Evolutionary conservation across 1,284 basidiomycete genomes (phyloP), one percentile per base, ranked within the genome.

Genomic region (Rhodotorula sp.): DNA sequence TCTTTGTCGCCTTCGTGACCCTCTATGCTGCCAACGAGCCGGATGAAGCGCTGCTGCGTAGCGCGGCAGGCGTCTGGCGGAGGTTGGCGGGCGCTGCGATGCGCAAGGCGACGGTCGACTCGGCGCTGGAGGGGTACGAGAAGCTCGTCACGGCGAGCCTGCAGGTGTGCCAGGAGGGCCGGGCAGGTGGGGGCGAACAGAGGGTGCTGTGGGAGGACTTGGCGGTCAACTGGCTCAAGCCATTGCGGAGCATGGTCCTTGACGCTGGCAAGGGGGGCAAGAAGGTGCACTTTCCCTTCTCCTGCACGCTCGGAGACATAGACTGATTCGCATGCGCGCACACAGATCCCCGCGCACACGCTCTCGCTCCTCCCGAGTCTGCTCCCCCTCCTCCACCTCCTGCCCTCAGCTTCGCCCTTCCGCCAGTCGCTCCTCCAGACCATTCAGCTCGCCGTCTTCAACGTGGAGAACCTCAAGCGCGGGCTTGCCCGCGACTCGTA

Each of bases 401-500:
- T 72, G 10, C n/a, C 61, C 2, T 19, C 54, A 0, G 21, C 62
- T 4, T 64, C 60, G 10, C n/a, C 64, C 0, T 50, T 70, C 44
- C 64, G 66, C 54, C 27, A 32, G 1, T 29, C 61, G 2, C 57
- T 76, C n/a, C 73, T 76, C 13, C 41, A 67, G 27, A 70, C 69
- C 5, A 12, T 75, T 5, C 71, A 74, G 36, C 46, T 69, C 34
- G 54, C 75, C 21, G 53, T 74, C 9, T 76, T 76, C 75, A 75
- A 74, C 62, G 44, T 74, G 58, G 75, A 76, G 25, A 74, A 74
- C 59, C 71, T 76, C 4, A 63, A 69, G 6, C 66, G 73, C 29
- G 73, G 73, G 3, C 63, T 74, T n/a, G 75, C 75, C 1, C 70
- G 75, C 13, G 75, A 76, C 34, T 53, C 73, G 6, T 76, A 76